phyloP scores from a whole-genome alignment of 202 grass and related monocot genomes.

The Schoenoplectus tabernaemontani region DNA sequence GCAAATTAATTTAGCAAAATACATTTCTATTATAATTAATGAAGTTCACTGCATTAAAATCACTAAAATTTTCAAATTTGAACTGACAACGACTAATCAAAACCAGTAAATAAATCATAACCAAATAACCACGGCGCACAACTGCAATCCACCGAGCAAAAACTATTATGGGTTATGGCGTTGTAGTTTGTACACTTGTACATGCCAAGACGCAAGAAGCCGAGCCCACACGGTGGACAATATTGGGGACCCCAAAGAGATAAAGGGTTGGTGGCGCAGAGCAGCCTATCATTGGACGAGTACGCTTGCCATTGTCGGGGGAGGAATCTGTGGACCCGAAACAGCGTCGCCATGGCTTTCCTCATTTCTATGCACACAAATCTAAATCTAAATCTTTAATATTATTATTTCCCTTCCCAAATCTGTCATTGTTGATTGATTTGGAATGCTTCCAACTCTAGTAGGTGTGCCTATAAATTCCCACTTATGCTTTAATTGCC shows the following conservation, averaged over 20 bases:
- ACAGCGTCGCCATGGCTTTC: neutral
- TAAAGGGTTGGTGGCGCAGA: neutral
- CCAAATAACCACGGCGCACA: neutral
- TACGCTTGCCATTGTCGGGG: slow-evolving; percentile 19
- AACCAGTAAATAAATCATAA: neutral
- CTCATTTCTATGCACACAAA: neutral
- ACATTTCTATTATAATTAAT: neutral
- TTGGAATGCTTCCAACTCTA: neutral
- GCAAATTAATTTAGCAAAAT: neutral
- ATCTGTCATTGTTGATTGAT: neutral
- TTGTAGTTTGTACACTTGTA: neutral
- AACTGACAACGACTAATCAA: neutral
- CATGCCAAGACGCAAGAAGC: neutral
- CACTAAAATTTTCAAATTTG: neutral
- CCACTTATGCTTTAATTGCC: neutral
- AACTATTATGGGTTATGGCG: neutral
- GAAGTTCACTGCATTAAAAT: neutral
- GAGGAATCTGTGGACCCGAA: slow-evolving; percentile 24
- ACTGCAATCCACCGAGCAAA: neutral
- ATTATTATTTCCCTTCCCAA: neutral
- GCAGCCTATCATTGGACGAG: slow-evolving; percentile 8
- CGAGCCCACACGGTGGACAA: slow-evolving; percentile 25
- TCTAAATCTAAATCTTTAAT: neutral
- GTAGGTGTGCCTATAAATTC: slow-evolving; percentile 8
- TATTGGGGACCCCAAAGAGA: neutral